Base-by-base conservation (phyloP, 2,329 filamentous ascomycete genomes). In the Parastagonospora avenae region DNA sequence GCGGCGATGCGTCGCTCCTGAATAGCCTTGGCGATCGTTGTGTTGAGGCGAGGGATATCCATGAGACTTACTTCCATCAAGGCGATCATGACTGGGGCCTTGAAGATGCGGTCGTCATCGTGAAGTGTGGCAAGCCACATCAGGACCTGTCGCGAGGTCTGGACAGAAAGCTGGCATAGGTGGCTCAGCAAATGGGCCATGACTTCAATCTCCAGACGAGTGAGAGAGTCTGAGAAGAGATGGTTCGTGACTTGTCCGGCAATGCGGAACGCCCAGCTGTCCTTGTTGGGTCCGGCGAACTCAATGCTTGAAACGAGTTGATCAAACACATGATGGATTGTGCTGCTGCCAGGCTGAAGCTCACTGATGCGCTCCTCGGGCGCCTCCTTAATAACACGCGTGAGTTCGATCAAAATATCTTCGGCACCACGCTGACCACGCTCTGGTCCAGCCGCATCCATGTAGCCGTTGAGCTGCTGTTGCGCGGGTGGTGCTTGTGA, bases 1-100 rank as follows among this genome's bases (percentile, higher is more conserved):
- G 89, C 90, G 16, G 83, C 82, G 7, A 86, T 81, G 55, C 92
- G 90, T 51, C 86, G 85, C 48, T 87, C 82, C 48, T 85, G 79
- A 15, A 97, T 80, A 2, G 89, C 85, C 68, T 88, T 88, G 7
- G 90, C 85, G 60, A 92, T 82, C 44, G 89, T 86, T 16, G 84
- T 80, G 57, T 83, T 81, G 14, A 83, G 71, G 31, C 79, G 81
- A 49, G 82, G 80, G 52, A 87, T 77, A 53, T 87, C 84, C 62
- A 89, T 76, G 30, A 88, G 73, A 8, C 80, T 80, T 39, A 81
- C 80, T 54, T 83, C 80, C 52, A 88, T 80, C 29, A 88, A 76
- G 42, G 82, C 80, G 43, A 85, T 77, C 32, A 84, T 85, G 19
- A 86, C 83, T 10, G 79, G 78, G 15, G 85, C 79, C 57, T 87